These are phyloP conservation scores for Phaeoacremonium minimum DNA, from an alignment of 2,329 filamentous ascomycete species.

Conservation along the genomic window DNA sequence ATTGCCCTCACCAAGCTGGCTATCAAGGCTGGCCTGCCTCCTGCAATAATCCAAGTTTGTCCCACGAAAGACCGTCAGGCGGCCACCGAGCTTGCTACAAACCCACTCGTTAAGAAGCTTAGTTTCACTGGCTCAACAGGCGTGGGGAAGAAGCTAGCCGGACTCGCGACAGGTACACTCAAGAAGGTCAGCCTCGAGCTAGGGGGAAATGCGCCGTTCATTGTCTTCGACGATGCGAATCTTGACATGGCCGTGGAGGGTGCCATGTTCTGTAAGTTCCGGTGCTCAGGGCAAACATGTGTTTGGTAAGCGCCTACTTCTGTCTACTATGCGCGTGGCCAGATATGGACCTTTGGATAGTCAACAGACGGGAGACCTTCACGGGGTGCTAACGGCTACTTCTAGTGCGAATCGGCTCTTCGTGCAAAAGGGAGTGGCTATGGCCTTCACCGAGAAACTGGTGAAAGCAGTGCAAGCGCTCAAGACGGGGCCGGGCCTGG, in stretches of 20 bases:
- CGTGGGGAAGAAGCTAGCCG: constrained; percentile 55
- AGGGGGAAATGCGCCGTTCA: constrained; percentile 60
- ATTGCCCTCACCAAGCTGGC: constrained; percentile 63
- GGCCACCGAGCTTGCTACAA: constrained; percentile 4
- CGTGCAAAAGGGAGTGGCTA: constrained; percentile 13
- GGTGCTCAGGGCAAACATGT: constrained; percentile 54
- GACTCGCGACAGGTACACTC: constrained; percentile 51
- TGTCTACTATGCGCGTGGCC: too few relatives aligned
- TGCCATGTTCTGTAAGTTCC: constrained; percentile 32
- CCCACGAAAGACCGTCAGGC: constrained; percentile 8
- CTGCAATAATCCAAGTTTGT: constrained; percentile 47
- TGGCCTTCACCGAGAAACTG: constrained; percentile 13
- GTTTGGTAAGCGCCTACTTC: constrained; percentile 33
- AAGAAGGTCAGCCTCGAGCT: constrained; percentile 64
- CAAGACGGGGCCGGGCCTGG: constrained; percentile 9
- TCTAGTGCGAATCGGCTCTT: constrained; percentile 16
- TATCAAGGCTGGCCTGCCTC: constrained; percentile 61
- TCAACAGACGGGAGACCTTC: too few relatives aligned
- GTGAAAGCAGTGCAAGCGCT: constrained; percentile 8
- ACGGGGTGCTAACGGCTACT: not conserved
- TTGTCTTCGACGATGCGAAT: constrained; percentile 61
- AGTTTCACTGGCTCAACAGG: constrained; percentile 62
- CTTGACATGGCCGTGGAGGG: constrained; percentile 50
- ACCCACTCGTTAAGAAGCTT: constrained; percentile 37
- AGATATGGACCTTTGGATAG: too few relatives aligned